A percentile compares a stretch with the other conserved stretches of the same genome.
phyloP scores from a whole-genome alignment of 257 asterid species.

The Solanum rostratum region DNA sequence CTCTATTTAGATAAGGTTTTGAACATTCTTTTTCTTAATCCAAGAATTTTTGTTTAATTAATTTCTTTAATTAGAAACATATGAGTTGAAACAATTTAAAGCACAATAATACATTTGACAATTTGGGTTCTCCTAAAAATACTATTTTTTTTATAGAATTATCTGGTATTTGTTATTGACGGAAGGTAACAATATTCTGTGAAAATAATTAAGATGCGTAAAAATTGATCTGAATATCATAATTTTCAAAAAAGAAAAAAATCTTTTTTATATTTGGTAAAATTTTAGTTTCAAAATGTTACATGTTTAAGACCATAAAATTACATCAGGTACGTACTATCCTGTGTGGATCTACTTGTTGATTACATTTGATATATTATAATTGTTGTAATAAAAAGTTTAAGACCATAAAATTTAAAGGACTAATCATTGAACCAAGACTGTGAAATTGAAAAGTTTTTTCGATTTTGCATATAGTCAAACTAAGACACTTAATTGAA shows the following conservation, averaged over 20 bases:
- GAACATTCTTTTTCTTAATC: neutral
- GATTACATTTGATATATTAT: neutral
- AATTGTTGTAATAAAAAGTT: neutral
- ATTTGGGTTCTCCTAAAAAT: neutral
- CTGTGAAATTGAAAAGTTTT: too few species aligned
- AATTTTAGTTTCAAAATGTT: too few species aligned
- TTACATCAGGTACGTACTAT: neutral
- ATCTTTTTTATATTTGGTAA: too few species aligned
- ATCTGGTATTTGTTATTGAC: too few species aligned
- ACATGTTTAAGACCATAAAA: neutral
- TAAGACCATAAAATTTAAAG: neutral
- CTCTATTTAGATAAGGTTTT: neutral
- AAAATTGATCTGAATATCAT: too few species aligned
- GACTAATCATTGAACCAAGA: neutral
- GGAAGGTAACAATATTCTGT: too few species aligned
- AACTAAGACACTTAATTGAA: neutral
- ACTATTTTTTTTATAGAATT: too few species aligned
- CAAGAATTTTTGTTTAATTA: neutral
- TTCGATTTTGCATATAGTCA: too few species aligned
- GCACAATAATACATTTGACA: neutral
- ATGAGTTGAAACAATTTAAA: neutral
- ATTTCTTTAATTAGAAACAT: neutral
- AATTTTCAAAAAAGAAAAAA: too few species aligned
- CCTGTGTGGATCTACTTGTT: neutral
- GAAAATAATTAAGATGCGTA: too few species aligned